Base-by-base conservation (phyloP, 2,329 filamentous ascomycete species). In the Neonectria ditissima region DNA sequence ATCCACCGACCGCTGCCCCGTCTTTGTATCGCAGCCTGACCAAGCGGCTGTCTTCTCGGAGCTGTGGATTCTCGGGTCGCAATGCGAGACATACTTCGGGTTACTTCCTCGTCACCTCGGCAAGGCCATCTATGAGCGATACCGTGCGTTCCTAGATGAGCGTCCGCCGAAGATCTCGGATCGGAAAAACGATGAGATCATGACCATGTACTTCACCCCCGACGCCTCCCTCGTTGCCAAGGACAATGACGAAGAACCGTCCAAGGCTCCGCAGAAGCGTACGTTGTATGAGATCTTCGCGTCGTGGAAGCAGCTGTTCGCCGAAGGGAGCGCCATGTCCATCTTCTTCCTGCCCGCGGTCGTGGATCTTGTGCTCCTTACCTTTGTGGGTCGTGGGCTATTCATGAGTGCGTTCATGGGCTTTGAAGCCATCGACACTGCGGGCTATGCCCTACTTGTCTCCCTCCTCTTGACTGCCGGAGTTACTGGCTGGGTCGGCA, bases 371-470 rank as follows among this genome's bases (percentile, higher is more conserved):
- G 54, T 59, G 2, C 32, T 69, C 18, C 67, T 69, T 22, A 69
- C 67, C 1, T 62, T 69, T 39, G 34, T 68, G 24, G 67, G 67
- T 1, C 63, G 67, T 2, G 67, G 67, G 14, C 64, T 48, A 11
- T 69, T 69, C 57, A 69, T 69, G 67, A 68, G 63, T 1, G 67
- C 67, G 0, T 69, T 69, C 14, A 69, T 69, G 67, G 50, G 62
- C 0, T 28, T 53, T 0, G 28, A 51, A 1, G 56, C 66, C 2
- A 57, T 69, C 0, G 65, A 69, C 2, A 63, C 62, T 2, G 63
- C 67, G 8, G 67, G 67, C 2, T 69, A 66, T 43, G 67, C 67
- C 5, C 55, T 69, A 13, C 50, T 69, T 7, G 51, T 56, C 6
- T 62, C 67, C 0, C 55, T 69, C 20, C 47, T 69, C 1, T 6